phyloP scores from a whole-genome alignment of 164 flowering plant genomes.

The Tetracentron sinense region DNA sequence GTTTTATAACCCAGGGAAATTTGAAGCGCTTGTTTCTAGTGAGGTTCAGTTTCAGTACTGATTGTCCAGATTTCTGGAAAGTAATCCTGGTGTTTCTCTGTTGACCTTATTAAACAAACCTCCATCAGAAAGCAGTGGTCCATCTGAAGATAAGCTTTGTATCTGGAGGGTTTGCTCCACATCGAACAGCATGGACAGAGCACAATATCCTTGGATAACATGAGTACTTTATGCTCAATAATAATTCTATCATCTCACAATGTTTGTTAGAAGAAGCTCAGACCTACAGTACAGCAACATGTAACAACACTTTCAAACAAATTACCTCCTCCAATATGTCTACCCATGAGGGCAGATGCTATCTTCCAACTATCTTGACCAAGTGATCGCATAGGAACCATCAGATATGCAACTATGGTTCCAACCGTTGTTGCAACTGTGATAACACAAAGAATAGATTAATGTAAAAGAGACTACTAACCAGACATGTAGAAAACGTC shows the following conservation, averaged over 20 bases:
- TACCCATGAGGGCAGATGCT: conserved; percentile 87
- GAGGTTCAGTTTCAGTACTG: too few relatives aligned
- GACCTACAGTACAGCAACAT: not conserved
- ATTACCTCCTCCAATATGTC: conserved; percentile 92
- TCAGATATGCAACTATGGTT: conserved; percentile 64
- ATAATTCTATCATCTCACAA: not conserved
- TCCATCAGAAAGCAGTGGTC: too few relatives aligned
- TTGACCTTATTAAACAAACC: too few relatives aligned
- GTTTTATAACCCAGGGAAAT: too few relatives aligned
- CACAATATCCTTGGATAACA: too few relatives aligned
- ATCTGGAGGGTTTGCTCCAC: too few relatives aligned
- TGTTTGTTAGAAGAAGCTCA: not conserved
- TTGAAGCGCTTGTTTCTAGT: too few relatives aligned
- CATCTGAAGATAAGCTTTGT: too few relatives aligned
- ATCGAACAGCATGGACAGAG: too few relatives aligned
- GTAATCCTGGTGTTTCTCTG: too few relatives aligned
- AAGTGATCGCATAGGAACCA: conserved; percentile 88
- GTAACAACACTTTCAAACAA: not conserved
- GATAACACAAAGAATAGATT: conserved; percentile 1
- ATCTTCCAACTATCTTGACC: conserved; percentile 90
- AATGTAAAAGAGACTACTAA: not conserved
- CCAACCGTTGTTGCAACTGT: conserved; percentile 87
- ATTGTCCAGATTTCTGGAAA: too few relatives aligned
- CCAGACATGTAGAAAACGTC: not conserved
- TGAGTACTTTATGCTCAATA: not conserved